These are phyloP conservation scores for Citrus trifoliata DNA, from an alignment of 345 rosid genomes.

Conservation along the genomic window DNA sequence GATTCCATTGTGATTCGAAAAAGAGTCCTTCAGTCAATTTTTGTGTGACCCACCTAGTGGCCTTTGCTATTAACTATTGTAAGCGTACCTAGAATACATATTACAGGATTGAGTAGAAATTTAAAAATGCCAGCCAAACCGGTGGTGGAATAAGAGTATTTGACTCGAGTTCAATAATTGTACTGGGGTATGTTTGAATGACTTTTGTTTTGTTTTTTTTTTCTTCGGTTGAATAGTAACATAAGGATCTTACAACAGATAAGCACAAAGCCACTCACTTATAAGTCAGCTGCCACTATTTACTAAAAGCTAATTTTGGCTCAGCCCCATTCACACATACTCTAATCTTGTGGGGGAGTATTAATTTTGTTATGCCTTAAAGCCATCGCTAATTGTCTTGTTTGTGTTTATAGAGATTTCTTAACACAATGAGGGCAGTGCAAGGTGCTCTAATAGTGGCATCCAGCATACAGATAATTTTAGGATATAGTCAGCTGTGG, in stretches of 20 bases:
- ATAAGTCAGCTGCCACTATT: background rate
- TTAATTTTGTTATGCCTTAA: background rate
- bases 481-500: slow-evolving; percentile 97
- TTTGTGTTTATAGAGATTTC: slow-evolving; percentile 59
- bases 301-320: background rate
- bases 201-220: background rate
- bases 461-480: slow-evolving; percentile 90
- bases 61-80: background rate
- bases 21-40: slow-evolving; percentile 25
- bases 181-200: background rate
- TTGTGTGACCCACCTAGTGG: slow-evolving; percentile 26
- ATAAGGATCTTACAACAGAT: background rate
- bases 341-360: background rate
- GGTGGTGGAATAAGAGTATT: background rate
- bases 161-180: background rate
- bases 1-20: slow-evolving; percentile 5
- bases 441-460: slow-evolving; percentile 97
- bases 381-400: background rate
- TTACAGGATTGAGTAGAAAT: background rate
- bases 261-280: background rate
- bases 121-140: background rate
- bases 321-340: background rate
- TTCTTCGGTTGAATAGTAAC: background rate
- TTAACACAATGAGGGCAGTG: slow-evolving; percentile 92
- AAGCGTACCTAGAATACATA: background rate